phyloP scores from a whole-genome alignment of 768 basidiomycete genomes.

The Termitomyces sp. region DNA sequence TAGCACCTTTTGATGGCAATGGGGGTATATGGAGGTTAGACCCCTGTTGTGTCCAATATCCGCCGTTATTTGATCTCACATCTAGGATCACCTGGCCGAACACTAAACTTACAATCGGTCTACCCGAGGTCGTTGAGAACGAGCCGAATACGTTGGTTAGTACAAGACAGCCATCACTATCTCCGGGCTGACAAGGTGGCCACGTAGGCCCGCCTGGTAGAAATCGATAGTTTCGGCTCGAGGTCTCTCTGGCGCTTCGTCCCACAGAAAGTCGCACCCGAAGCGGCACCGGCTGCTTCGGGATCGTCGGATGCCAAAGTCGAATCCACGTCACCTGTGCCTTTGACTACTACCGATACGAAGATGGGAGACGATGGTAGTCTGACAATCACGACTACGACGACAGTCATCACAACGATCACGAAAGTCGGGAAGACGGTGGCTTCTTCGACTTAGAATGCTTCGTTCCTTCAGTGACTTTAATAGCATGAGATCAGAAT shows the following conservation, averaged over 20 bases:
- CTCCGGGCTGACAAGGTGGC: background rate
- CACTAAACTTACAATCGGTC: background rate
- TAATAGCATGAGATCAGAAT: too few species aligned
- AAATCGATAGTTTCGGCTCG: background rate
- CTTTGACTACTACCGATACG: conserved; percentile 16
- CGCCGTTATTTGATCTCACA: background rate
- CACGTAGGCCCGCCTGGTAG: background rate
- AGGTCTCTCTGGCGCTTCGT: background rate
- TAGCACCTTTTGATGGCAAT: conserved; percentile 15
- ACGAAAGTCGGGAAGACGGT: background rate
- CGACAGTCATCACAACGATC: background rate
- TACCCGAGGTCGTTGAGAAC: background rate
- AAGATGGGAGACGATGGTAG: background rate
- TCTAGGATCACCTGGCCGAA: background rate
- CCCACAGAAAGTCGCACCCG: background rate
- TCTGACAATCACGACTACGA: conserved; percentile 1
- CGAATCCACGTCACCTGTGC: background rate
- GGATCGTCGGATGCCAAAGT: background rate
- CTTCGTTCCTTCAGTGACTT: background rate
- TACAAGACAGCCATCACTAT: background rate
- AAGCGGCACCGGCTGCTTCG: background rate
- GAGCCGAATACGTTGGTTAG: background rate
- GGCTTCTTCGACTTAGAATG: too few species aligned
- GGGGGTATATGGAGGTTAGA: conserved; percentile 19
- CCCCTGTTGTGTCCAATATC: background rate